phyloP scores from a whole-genome alignment of 2,329 filamentous ascomycete species.

The Ceratocystis destructans region DNA sequence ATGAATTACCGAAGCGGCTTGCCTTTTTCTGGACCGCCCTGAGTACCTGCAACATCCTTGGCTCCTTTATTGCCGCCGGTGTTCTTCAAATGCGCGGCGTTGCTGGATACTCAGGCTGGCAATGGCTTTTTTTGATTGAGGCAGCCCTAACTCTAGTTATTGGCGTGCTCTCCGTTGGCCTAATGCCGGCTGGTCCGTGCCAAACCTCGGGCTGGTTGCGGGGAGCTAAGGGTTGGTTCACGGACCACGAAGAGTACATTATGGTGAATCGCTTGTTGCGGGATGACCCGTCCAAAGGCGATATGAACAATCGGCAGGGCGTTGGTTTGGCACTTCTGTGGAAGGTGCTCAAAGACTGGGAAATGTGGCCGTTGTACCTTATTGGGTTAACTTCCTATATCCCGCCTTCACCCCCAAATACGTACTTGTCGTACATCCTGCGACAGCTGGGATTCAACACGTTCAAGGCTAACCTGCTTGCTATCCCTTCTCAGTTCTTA shows the following conservation, averaged over 20 bases:
- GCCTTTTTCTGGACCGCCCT: constrained; percentile 26
- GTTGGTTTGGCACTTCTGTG: constrained; percentile 35
- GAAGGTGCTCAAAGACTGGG: constrained; percentile 42
- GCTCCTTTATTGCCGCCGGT: constrained; percentile 35
- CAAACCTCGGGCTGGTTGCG: constrained; percentile 44
- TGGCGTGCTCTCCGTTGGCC: constrained; percentile 32
- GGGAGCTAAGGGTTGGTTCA: constrained; percentile 48
- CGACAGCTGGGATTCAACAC: constrained; percentile 32
- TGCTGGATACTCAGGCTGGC: constrained; percentile 29
- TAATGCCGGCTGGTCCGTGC: constrained; percentile 34
- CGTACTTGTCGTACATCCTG: constrained; percentile 35
- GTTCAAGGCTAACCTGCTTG: constrained; percentile 34
- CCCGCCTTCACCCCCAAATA: constrained; percentile 30
- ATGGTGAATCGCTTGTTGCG: constrained; percentile 46
- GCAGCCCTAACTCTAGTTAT: constrained; percentile 28
- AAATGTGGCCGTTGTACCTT: constrained; percentile 45
- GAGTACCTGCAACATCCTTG: constrained; percentile 25
- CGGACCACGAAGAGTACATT: constrained; percentile 45
- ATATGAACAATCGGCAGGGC: constrained; percentile 44
- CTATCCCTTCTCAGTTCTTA: constrained; percentile 33
- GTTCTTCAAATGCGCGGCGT: constrained; percentile 28
- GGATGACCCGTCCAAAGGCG: constrained; percentile 47
- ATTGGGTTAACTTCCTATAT: constrained; percentile 38
- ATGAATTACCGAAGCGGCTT: constrained; percentile 24
- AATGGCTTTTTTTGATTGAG: constrained; percentile 25